Evolutionary conservation across 1,284 basidiomycete genomes (phyloP), one percentile per base, ranked within the genome.

Genomic region (Ganoderma lingzhi): DNA sequence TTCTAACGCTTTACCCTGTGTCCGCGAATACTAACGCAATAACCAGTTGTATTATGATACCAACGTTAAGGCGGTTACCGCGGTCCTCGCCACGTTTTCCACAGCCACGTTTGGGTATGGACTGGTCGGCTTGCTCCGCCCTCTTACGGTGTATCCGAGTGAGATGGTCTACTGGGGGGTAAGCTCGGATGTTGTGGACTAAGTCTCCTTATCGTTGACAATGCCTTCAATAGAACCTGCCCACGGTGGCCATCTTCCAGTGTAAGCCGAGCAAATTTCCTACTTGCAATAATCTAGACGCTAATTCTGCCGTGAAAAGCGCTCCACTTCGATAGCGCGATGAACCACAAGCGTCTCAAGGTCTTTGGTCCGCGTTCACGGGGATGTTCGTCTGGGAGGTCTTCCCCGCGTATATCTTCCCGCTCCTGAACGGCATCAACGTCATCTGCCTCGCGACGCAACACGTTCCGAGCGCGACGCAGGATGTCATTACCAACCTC

Each of bases 151-250:
- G 19, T 89, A 89, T 76, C 90, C 91, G 0, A 87, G 88, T n/a
- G 87, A 89, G 77, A 90, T 90, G 88, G 88, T 93, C 39, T 92
- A 91, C 79, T 91, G 90, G 82, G 76, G 65, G 63, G 86, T 87
- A 73, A 71, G 85, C 80, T 67, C 9, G 45, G 48, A 66, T 12
- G 68, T 71, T 0, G 30, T 75, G 19, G 10, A 68, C 39, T 44
- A 37, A 67, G 37, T 15, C 48, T 2, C 35, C 69, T 69, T 63
- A 63, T 6, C 56, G 39, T 15, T 58, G 9, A 58, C 55, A 19
- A 2, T 23, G 6, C 30, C 19, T 6, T 1, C 53, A 86, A 85
- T 55, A 87, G 85, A 88, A 86, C 74, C 78, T 90, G 28, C 87
- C 89, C 0, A 87, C 85, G 1, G 87, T 90, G 37, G 83, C 87